phyloP scores from a whole-genome alignment of 306 rosid species.

The Arachis hypogaea region DNA sequence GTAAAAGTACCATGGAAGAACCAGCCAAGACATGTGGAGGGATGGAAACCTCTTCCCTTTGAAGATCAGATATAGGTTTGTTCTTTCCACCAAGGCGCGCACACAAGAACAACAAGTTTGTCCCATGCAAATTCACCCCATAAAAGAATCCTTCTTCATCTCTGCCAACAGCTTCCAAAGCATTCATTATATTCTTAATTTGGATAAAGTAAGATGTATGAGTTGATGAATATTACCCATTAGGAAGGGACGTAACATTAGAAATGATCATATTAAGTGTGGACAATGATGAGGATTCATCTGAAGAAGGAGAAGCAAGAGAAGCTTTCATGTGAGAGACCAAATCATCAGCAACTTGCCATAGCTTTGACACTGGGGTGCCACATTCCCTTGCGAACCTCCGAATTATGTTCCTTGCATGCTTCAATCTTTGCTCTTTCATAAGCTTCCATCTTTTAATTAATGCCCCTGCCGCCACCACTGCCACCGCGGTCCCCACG shows the following conservation, averaged over 20 bases:
- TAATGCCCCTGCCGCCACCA: slow-evolving; percentile 36
- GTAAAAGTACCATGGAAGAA: slow-evolving; percentile 44
- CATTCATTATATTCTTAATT: slow-evolving; percentile 2
- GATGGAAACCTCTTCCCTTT: slow-evolving; percentile 55
- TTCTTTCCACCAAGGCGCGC: slow-evolving; percentile 68
- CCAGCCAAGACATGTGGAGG: slow-evolving; percentile 51
- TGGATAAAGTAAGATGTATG: background rate
- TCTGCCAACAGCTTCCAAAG: slow-evolving; percentile 40
- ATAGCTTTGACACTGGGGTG: slow-evolving; percentile 58
- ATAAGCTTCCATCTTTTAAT: slow-evolving; percentile 46
- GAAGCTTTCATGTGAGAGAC: slow-evolving; percentile 56
- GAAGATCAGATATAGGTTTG: slow-evolving; percentile 50
- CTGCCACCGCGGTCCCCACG: slow-evolving; percentile 43
- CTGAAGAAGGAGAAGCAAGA: slow-evolving; percentile 48
- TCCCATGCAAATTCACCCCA: slow-evolving; percentile 63
- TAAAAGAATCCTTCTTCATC: slow-evolving; percentile 67
- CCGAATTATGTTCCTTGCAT: slow-evolving; percentile 46
- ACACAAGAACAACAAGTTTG: slow-evolving; percentile 57
- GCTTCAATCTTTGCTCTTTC: slow-evolving; percentile 49
- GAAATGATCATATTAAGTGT: slow-evolving; percentile 64
- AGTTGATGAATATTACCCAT: slow-evolving; percentile 44
- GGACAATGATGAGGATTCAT: slow-evolving; percentile 16
- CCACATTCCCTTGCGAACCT: slow-evolving; percentile 65
- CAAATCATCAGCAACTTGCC: slow-evolving; percentile 58
- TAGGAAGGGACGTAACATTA: slow-evolving; percentile 57